Base-by-base conservation (phyloP, 768 basidiomycete genomes). In the Macrolepiota albuminosa region DNA sequence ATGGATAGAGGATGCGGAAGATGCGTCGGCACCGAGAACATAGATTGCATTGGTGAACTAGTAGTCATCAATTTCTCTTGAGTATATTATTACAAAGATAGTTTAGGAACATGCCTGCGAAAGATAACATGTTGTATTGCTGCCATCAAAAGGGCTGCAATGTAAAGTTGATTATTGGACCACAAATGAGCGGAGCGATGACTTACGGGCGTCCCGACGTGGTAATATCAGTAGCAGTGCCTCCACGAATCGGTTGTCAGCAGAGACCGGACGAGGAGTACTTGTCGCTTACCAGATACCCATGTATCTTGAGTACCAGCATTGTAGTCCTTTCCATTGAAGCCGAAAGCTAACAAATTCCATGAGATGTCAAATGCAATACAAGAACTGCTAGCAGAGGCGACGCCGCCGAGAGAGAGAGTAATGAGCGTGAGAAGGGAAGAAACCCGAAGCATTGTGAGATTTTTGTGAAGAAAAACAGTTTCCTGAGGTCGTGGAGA, bases 11-110 rank as follows among this genome's bases (percentile, higher is more conserved):
- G 86, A 81, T 0, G 88, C 81, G 67, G 85, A 89, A 26, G 85
- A 75, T 10, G 80, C 73, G 72, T 96, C 91, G 1, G 84, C 93
- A 65, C 88, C 87, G 45, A 94, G 71, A 33, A 95, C 85, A 66
- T 96, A 96, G 68, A 96, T 79, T 42, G 92, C 87, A 65, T 96
- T 96, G 68, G 78, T 80, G 75, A 87, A 95, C 84, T 96, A 54
- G 39, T 96, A 54, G 39, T n/a, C 16, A 29, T 18, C 18, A 46
- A 24, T 54, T 43, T 36, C 7, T 36, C 26, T 11, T 53, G 36
- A 46, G 33, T 36, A 7, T 33, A 16, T 16, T 6, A 18, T 34
- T 14, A 50, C 21, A 63, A 48, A 13, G 34, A 34, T 24, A 24
- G 4, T 4, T 3, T 11, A 42, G 29, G 40, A 6, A 63, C 73